These are phyloP conservation scores for Rhodotorula paludigena DNA, from an alignment of 768 basidiomycete genomes.

Conservation along the genomic window DNA sequence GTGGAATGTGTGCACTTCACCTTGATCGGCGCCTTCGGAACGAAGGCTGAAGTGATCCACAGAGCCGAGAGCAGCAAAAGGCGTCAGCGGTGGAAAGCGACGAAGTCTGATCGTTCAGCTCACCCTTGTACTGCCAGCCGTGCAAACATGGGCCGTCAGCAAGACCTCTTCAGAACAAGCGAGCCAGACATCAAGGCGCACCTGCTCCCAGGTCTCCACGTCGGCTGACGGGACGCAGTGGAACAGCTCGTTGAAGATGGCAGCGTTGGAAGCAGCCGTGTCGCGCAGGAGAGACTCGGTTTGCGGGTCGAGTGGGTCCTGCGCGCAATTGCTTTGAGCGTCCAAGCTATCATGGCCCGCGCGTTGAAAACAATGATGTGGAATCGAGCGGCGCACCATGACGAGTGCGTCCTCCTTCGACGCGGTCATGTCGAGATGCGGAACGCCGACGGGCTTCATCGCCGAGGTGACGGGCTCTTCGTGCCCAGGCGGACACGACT, in stretches of 20 bases:
- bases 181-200: not conserved
- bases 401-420: constrained; percentile 32
- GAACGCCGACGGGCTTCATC: constrained; percentile 36
- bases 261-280: constrained; percentile 36
- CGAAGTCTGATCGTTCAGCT: not conserved
- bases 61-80: not conserved
- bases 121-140: not conserved
- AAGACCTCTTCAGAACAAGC: constrained; percentile 11
- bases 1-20: not conserved
- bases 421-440: constrained; percentile 17
- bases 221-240: constrained; percentile 29
- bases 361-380: not conserved
- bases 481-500: constrained; percentile 53
- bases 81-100: too few species aligned
- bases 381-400: constrained; percentile 17
- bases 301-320: constrained; percentile 40
- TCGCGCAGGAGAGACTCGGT: constrained; percentile 32
- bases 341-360: not conserved
- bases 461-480: constrained; percentile 24
- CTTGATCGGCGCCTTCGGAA: constrained; percentile 34
- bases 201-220: constrained; percentile 30
- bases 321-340: not conserved
- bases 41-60: constrained; percentile 20
- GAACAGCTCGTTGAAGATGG: constrained; percentile 39
- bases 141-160: too few species aligned